Conservation (phyloP, 176 grass and related monocot genomes). For the Areca catechu region DNA sequence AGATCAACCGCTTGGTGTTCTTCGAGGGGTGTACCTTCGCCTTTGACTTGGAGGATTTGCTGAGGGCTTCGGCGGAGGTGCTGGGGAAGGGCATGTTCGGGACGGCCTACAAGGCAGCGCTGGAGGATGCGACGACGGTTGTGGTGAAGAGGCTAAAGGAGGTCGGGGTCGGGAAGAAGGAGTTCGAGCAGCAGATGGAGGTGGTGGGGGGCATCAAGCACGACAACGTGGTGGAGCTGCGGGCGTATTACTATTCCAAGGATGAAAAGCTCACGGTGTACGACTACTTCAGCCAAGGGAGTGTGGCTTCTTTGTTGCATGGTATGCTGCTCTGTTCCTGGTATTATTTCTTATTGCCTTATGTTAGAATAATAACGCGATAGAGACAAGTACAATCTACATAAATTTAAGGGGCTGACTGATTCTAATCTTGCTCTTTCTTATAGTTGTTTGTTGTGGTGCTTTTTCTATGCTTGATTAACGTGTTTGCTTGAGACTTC, state of each 20-base stretch:
- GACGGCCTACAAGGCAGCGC: slow-evolving; percentile 70
- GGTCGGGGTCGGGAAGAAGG: slow-evolving; percentile 52
- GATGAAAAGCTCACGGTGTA: slow-evolving; percentile 96
- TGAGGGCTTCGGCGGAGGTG: slow-evolving; percentile 90
- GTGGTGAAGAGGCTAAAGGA: slow-evolving; percentile 97
- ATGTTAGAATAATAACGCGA: no score
- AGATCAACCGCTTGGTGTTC: slow-evolving; percentile 72
- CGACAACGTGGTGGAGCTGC: slow-evolving; percentile 67
- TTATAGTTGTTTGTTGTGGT: no score
- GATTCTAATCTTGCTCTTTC: no score
- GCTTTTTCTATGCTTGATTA: no score
- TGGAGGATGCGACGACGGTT: slow-evolving; percentile 82
- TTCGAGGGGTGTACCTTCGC: slow-evolving; percentile 73
- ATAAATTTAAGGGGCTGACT: no score
- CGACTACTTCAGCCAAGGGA: slow-evolving; percentile 63
- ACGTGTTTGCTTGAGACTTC: no score
- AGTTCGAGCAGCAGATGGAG: slow-evolving; percentile 99
- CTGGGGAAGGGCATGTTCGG: slow-evolving; percentile 89
- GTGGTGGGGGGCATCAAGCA: slow-evolving; percentile 61
- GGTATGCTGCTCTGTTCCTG: slow-evolving; percentile 26
- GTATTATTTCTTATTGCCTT: background rate
- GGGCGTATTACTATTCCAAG: slow-evolving; percentile 94
- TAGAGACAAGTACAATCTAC: no score
- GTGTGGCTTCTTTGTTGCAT: slow-evolving; percentile 79
- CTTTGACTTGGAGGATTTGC: slow-evolving; percentile 88